A percentile compares a stretch with the other conserved stretches of the same genome.
Evolutionary conservation across 495 filamentous ascomycete genomes (phyloP).

Genomic region (Aspergillus sclerotiicarbonarius): DNA sequence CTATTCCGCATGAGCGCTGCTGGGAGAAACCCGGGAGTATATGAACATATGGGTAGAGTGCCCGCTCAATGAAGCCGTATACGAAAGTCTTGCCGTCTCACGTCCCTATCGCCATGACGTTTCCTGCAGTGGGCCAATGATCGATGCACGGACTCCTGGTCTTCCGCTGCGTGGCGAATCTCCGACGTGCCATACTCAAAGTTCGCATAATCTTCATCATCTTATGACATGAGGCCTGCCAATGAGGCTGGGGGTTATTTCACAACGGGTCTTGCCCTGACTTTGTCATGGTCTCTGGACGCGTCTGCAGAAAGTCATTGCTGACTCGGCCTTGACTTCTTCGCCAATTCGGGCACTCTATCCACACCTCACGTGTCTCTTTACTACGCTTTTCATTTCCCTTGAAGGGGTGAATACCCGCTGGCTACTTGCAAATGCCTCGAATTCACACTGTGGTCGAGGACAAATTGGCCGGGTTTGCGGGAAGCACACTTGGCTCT

Average conservation of each 20-base stretch:
- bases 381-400: not conserved
- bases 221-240: not conserved
- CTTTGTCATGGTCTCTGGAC: not conserved
- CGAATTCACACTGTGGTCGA: not conserved
- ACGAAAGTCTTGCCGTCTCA: not conserved
- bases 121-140: not conserved
- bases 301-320: not conserved
- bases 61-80: not conserved
- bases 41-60: not conserved
- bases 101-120: not conserved
- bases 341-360: not conserved
- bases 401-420: not conserved
- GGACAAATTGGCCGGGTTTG: not conserved
- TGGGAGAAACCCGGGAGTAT: conserved; percentile 10
- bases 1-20: conserved; percentile 10
- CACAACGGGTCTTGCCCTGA: not conserved
- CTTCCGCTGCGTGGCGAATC: not conserved
- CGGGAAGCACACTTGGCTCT: not conserved
- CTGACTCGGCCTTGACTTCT: not conserved
- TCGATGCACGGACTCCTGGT: not conserved
- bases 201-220: not conserved
- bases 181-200: not conserved
- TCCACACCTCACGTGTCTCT: not conserved
- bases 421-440: not conserved
- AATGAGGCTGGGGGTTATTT: not conserved